Percentiles rank a stretch among this genome's conserved stretches.
These are phyloP conservation scores for Populus hybrid DNA, from an alignment of 441 rosid genomes.

Conservation along the genomic window DNA sequence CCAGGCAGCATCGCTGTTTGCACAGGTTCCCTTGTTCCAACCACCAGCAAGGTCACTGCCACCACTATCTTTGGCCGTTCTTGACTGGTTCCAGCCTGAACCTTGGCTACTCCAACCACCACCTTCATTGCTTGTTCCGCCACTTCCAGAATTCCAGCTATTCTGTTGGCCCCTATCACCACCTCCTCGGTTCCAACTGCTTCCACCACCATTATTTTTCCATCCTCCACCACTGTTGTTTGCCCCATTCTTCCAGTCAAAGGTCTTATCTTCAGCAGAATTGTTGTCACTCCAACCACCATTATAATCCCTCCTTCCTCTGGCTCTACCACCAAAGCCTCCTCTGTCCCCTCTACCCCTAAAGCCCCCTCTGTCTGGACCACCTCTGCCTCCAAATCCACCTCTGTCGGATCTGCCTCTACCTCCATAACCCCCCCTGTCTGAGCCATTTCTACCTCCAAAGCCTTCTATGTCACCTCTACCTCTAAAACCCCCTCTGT, in stretches of 20 bases:
- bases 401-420: slow-evolving; percentile 37
- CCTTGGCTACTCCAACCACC: slow-evolving; percentile 22
- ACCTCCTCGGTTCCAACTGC: slow-evolving; percentile 31
- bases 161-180: slow-evolving; percentile 15
- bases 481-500: slow-evolving; percentile 29
- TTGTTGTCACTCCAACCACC: slow-evolving; percentile 29
- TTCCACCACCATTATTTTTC: slow-evolving; percentile 21
- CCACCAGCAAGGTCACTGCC: slow-evolving; percentile 12
- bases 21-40: slow-evolving; percentile 22
- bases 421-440: slow-evolving; percentile 30
- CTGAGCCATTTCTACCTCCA: slow-evolving; percentile 38
- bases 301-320: slow-evolving; percentile 38
- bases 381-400: slow-evolving; percentile 33
- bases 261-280: slow-evolving; percentile 32
- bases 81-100: slow-evolving; percentile 16
- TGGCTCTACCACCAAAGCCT: slow-evolving; percentile 34
- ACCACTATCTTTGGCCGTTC: background rate
- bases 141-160: slow-evolving; percentile 30
- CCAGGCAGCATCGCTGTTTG: slow-evolving; percentile 13
- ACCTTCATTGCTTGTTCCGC: slow-evolving; percentile 14
- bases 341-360: slow-evolving; percentile 30
- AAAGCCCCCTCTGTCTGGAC: slow-evolving; percentile 24
- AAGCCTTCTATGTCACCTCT: slow-evolving; percentile 27
- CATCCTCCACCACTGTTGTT: slow-evolving; percentile 21
- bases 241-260: slow-evolving; percentile 38